Evolutionary conservation across 2,329 filamentous ascomycete genomes (phyloP), one percentile per base, ranked within the genome.

Genomic region (Microsporum canis): DNA sequence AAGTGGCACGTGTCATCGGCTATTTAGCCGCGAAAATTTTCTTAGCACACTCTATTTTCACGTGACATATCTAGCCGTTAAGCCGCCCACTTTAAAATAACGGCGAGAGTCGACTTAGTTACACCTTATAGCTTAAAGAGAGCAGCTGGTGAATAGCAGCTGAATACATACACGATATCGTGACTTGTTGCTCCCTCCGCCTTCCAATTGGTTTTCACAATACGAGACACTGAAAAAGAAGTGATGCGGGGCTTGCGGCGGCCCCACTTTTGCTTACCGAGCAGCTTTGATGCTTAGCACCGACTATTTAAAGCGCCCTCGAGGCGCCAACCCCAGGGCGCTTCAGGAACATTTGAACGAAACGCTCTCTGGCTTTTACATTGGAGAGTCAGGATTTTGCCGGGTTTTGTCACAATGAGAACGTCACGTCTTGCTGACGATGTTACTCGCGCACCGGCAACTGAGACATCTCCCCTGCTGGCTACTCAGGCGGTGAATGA

Each of bases 391-490:
- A 41, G 31, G 49, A 29, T 27, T 47, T 5, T 47, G 23, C 43
- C n/a, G 23, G 7, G 43, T 58, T 10, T 31, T 23, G 23, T 43
- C 14, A 59, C 56, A 29, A 64, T 64, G 59, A 63, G 59, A 38
- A 34, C 47, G 38, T 33, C 45, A 38, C 23, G 23, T n/a, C 33
- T 47, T 29, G 38, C 57, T 51, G 58, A 58, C 17, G 31, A 34
- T 34, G 57, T 43, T 45, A 57, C 45, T 41, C 41, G 7, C 31
- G 27, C 56, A 34, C 38, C 29, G 27, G 60, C 68, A n/a, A 65
- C 72, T 27, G 78, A 80, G 67, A 78, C 72, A 8, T 78, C 78
- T 62, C 78, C 78, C 55, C 70, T 80, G 60, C 73, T 80, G 41
- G 69, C 69, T 5, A 67, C 72, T 59, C 68, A 61, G 59, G 67